A percentile compares a stretch with the other conserved stretches of the same genome.
Conservation (phyloP, 2,329 filamentous ascomycete genomes). For the Lecanosticta acicola region DNA sequence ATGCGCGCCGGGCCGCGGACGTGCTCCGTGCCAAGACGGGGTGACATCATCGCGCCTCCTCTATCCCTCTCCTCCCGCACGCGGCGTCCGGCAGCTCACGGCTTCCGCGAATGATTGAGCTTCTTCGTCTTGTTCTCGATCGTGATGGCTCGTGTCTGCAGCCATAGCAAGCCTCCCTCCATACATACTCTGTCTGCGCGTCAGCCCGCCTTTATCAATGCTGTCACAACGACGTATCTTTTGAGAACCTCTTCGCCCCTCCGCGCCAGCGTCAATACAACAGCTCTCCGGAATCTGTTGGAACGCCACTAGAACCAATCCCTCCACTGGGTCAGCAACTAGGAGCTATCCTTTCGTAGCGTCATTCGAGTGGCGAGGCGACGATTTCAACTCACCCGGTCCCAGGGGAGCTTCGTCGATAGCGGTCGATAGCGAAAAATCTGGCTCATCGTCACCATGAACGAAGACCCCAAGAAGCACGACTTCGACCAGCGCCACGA, state of each 20-base stretch:
- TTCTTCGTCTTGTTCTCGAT: background rate
- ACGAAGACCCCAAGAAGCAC: slow-evolving; percentile 24
- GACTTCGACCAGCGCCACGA: slow-evolving; percentile 33
- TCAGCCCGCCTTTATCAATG: background rate
- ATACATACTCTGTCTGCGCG: background rate
- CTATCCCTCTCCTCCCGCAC: background rate
- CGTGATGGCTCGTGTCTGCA: background rate
- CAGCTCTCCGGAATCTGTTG: no score
- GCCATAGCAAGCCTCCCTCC: background rate
- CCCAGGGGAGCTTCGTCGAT: no score
- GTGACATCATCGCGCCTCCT: background rate
- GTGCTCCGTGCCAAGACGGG: background rate
- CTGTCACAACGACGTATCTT: background rate
- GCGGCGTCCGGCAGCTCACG: background rate
- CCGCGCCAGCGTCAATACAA: background rate
- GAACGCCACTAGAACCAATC: no score
- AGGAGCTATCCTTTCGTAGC: no score
- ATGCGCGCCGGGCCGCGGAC: background rate
- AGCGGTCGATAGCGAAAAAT: background rate
- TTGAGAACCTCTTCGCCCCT: background rate
- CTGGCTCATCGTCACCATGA: slow-evolving; percentile 12
- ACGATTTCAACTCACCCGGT: no score
- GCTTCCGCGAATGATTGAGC: background rate
- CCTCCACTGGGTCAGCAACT: no score
- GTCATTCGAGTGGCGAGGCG: no score